A percentile compares a stretch with the other conserved stretches of the same genome.
Evolutionary conservation across 1,139 yeast genomes (phyloP).

Genomic region (Blastobotrys arbuscula): DNA sequence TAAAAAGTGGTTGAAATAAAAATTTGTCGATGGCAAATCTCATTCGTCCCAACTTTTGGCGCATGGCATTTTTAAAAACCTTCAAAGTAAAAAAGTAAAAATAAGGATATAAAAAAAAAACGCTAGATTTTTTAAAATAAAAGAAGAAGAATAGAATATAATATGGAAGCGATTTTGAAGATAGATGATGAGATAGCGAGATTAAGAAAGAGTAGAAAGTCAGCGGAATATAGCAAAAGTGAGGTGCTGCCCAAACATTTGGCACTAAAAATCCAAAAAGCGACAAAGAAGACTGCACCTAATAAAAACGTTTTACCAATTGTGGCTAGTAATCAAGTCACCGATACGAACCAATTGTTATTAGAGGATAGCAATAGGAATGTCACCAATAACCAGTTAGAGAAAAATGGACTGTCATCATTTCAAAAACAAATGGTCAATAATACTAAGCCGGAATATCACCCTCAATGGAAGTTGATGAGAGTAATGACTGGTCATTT

Average conservation of each 20-base stretch:
- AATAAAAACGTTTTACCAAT: constrained; percentile 1
- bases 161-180: not conserved
- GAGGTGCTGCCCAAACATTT: constrained; percentile 18
- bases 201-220: constrained; percentile 16
- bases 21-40: too few relatives aligned
- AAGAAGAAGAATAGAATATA: not conserved
- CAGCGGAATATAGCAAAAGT: constrained; percentile 19
- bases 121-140: too few relatives aligned
- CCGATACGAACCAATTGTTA: constrained; percentile 4
- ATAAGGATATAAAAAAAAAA: not conserved
- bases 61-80: too few relatives aligned
- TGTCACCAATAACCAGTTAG: not conserved
- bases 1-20: too few relatives aligned
- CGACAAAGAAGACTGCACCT: constrained; percentile 2
- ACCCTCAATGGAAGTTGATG: constrained; percentile 64
- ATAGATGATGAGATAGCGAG: constrained; percentile 5
- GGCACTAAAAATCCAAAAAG: constrained; percentile 18
- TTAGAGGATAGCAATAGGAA: constrained; percentile 2
- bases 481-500: constrained; percentile 82
- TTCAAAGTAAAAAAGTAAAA: not conserved
- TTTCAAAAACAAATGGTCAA: constrained; percentile 17
- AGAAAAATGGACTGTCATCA: constrained; percentile 4
- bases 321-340: not conserved
- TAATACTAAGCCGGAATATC: constrained; percentile 40
- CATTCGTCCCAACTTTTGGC: not conserved